Base-by-base conservation (phyloP, 129 eudicot genomes). In the Centrapalus pauciflorus region DNA sequence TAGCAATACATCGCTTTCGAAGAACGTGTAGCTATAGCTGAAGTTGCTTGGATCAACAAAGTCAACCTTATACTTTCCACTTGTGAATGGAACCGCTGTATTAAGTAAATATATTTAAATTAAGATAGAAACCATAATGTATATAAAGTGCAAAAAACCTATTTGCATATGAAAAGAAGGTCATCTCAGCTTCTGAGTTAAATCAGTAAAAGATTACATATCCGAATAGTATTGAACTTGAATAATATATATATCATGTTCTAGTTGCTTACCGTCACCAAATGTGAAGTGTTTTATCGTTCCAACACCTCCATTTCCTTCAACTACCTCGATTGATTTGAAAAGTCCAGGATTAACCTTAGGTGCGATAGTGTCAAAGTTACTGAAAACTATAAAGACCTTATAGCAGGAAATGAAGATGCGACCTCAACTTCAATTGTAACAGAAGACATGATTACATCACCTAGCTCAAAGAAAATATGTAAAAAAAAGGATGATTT, bases 221-320 rank as follows among this genome's bases (percentile, higher is more conserved):
- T n/a, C n/a, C n/a, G n/a, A n/a, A n/a, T n/a, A n/a, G n/a, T n/a
- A n/a, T n/a, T n/a, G n/a, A n/a, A n/a, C n/a, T n/a, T n/a, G 10
- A 37, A 12, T 5, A 37, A 5, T 8, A 8, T 5, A 12, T 5
- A 8, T 37, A 37, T n/a, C n/a, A n/a, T n/a, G n/a, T n/a, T n/a
- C n/a, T n/a, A n/a, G n/a, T n/a, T n/a, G 10, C 43, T 12, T 34
- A 66, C 83, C 83, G 58, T 73, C 78, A 25, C 64, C 67, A 27
- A 72, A 79, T 41, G 66, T 60, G 12, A 50, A 23, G 12, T 16
- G 21, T 37, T 66, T 52, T 43, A 73, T 30, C 17, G 83, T 49
- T 26, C 83, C 83, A 40, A 33, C 66, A 3, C 83, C 79, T 4
- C 79, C 79, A 34, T 62, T 55, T 4, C 83, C 83, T 55, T 79